Evolutionary conservation across 108 stramenopile species (phyloP), one percentile per base, ranked within the genome.

Genomic region (Craspedostauros australis): DNA sequence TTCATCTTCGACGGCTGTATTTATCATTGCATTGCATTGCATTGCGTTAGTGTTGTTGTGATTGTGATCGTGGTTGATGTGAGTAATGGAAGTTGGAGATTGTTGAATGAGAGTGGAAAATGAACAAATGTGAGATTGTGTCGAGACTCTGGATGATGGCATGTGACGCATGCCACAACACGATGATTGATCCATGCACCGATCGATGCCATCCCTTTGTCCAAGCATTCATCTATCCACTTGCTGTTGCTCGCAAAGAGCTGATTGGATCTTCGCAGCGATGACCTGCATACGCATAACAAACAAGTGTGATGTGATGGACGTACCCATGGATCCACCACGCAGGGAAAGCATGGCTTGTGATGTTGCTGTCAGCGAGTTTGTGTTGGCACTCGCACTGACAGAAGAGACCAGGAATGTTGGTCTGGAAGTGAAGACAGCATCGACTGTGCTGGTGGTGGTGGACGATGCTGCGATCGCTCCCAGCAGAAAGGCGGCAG

Each of bases 241-340:
- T n/a, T n/a, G n/a, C n/a, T n/a, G n/a, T n/a, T n/a, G n/a, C n/a
- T n/a, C n/a, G n/a, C n/a, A n/a, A n/a, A n/a, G n/a, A n/a, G n/a
- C n/a, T n/a, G n/a, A n/a, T n/a, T n/a, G n/a, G n/a, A n/a, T n/a
- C n/a, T n/a, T n/a, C n/a, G n/a, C n/a, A n/a, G n/a, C n/a, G n/a
- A 30, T 15, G 27, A 30, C 22, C 26, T 11, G 12, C 14, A 16
- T 18, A 44, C 8, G 8, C 43, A 44, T 18, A 44, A 29, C 5
- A 11, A 21, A 6, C 19, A 25, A 5, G 5, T 19, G 19, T 0
- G 6, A 39, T n/a, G 25, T 19, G 12, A 31, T 0, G 5, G 4
- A 54, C 51, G 54, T 51, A 54, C 58, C 58, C 44, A 51, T 68
- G 6, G 66, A 45, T 2, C 66, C 66, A 21, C 66, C 66, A 48